Conservation (phyloP, 768 basidiomycete genomes). For the Russula abietina region DNA sequence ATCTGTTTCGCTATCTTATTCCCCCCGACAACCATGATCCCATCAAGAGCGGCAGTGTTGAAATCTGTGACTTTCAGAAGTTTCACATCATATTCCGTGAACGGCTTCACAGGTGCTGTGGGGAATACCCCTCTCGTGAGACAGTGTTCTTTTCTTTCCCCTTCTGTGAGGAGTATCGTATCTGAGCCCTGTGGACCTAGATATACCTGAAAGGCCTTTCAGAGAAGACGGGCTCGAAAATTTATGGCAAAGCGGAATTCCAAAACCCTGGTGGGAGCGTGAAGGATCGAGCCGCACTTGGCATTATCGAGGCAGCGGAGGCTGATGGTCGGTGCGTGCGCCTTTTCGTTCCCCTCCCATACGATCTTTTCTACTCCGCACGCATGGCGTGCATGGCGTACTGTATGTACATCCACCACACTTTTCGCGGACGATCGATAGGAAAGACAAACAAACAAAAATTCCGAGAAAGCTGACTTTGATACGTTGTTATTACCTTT, state of each 20-base stretch:
- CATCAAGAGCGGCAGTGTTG: background rate
- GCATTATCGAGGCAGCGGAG: slow-evolving; percentile 83
- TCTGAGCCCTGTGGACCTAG: slow-evolving; percentile 36
- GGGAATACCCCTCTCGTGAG: slow-evolving; percentile 91
- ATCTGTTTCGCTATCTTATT: background rate
- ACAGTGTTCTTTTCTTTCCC: slow-evolving; percentile 1
- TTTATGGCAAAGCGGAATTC: slow-evolving; percentile 96
- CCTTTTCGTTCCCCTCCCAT: background rate
- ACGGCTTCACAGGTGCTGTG: slow-evolving; percentile 82
- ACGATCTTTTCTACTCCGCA: background rate
- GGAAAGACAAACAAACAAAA: background rate
- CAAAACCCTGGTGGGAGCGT: slow-evolving; percentile 98
- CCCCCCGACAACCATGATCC: background rate
- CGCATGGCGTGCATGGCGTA: background rate
- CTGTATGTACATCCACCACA: background rate
- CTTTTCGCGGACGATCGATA: background rate
- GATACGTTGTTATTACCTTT: too few species aligned
- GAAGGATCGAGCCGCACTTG: slow-evolving; percentile 94
- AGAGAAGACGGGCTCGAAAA: slow-evolving; percentile 72
- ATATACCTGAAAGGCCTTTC: slow-evolving; percentile 80
- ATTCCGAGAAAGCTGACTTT: background rate
- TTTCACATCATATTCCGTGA: slow-evolving; percentile 39
- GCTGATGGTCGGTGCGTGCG: slow-evolving; percentile 63
- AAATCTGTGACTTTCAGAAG: slow-evolving; percentile 24
- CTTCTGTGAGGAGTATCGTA: background rate